Evolutionary conservation across 1,284 basidiomycete genomes (phyloP).

Genomic region (Pseudozyma tsukubaensis): DNA sequence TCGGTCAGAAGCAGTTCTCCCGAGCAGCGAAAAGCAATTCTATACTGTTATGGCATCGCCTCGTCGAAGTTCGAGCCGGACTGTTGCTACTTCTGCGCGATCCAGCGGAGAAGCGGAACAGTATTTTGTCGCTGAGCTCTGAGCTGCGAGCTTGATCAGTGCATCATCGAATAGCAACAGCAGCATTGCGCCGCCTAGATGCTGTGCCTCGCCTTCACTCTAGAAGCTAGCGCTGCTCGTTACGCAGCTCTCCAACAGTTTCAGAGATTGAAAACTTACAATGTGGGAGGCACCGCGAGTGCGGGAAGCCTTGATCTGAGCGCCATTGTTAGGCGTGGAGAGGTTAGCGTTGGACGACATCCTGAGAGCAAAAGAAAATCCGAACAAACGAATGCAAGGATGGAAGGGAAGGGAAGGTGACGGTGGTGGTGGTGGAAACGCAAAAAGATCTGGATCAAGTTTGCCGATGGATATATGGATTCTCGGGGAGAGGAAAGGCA

Average conservation of each 20-base stretch:
- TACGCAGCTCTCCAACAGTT: not conserved
- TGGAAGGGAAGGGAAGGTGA: not conserved
- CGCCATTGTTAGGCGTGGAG: conserved; percentile 61
- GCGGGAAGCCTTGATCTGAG: conserved; percentile 64
- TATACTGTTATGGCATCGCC: too few species aligned
- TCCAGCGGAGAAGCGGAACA: not conserved
- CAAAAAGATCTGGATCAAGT: not conserved
- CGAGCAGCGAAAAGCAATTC: too few species aligned
- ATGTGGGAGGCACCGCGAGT: conserved; percentile 67
- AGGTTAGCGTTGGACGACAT: conserved; percentile 58
- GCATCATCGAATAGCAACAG: not conserved
- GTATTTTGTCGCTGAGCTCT: not conserved
- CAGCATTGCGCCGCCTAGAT: not conserved
- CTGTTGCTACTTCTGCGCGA: not conserved
- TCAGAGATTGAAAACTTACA: conserved; percentile 44
- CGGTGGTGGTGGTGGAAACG: conserved; percentile 10
- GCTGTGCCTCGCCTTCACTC: too few species aligned
- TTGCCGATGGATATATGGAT: conserved; percentile 11
- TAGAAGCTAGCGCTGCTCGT: not conserved
- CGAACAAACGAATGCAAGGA: not conserved
- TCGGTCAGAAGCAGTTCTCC: too few species aligned
- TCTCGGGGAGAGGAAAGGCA: not conserved
- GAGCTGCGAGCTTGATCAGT: too few species aligned
- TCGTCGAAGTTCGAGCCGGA: too few species aligned
- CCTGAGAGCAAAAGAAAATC: conserved; percentile 1